A percentile compares a stretch with the other conserved stretches of the same genome.
phyloP scores from a whole-genome alignment of 2,329 filamentous ascomycete species.

The Colletotrichum kahawae region DNA sequence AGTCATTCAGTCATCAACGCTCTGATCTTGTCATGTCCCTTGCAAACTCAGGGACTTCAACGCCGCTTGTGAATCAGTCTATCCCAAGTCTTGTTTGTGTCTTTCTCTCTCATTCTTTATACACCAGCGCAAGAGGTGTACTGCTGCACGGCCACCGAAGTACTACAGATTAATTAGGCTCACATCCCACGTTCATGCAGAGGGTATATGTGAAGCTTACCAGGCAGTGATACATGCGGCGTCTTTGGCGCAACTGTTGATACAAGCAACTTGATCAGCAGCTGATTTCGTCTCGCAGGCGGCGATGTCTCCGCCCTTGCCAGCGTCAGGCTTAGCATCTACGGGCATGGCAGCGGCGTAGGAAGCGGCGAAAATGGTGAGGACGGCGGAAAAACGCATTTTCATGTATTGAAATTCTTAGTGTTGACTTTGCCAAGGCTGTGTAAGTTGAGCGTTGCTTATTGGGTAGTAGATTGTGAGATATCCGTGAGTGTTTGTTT shows the following conservation, averaged over 20 bases:
- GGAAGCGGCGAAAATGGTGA: background rate
- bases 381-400: conserved; percentile 35
- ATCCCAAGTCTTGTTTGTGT: background rate
- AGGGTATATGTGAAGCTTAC: background rate
- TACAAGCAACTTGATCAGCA: background rate
- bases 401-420: background rate
- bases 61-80: background rate
- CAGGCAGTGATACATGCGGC: background rate
- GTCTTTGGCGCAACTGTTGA: background rate
- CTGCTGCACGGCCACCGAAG: background rate
- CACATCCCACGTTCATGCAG: background rate
- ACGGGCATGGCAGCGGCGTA: background rate
- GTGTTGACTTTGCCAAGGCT: background rate
- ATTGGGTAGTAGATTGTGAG: accelerated
- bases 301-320: background rate
- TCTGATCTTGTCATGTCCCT: background rate
- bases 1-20: background rate
- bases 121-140: background rate
- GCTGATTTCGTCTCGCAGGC: background rate
- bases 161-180: background rate
- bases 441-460: accelerated
- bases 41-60: background rate
- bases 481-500: background rate
- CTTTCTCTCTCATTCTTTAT: background rate
- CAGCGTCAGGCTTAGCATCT: background rate